Evolutionary conservation across 345 rosid genomes (phyloP), one percentile per base, ranked within the genome.

Genomic region (Eucalyptus decipiens): DNA sequence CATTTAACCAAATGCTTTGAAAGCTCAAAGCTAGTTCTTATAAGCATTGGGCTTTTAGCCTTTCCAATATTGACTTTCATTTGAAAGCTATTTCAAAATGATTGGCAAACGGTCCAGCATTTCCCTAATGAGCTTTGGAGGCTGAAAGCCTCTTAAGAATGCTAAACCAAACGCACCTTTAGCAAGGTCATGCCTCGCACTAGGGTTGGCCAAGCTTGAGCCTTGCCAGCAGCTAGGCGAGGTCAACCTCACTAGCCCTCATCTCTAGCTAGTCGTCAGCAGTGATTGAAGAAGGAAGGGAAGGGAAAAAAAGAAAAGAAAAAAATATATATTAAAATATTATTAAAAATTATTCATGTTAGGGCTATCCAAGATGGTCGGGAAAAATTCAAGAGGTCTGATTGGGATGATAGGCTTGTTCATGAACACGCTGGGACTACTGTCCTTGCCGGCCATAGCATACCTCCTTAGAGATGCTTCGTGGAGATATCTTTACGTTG

Each of bases 381-480:
- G 93, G 4, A 93, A 87, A 4, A 88, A 28, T 51, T 94, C 93
- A 94, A 91, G 97, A 14, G 96, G 94, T 4, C 88, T 90, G 85
- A 91, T 93, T 7, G 93, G 95, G 5, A 89, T 92, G 87, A 85
- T 92, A 37, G 96, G 94, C 15, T 93, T 94, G 86, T 89, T 93
- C 34, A 88, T 91, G 52, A 94, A 92, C 67, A 91, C 95, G 9
- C 47, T 94, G 72, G 98, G 97, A 30, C 90, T 93, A 60, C 76
- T 96, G 67, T 93, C 98, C 0, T 88, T 94, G 42, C 95, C 98
- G 4, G 90, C 86, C 50, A 90, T 95, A 28, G 94, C 94, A 26
- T 92, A 91, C 34, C 10, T 90, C 28, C 91, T 90, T 19, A 89
- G 88, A 81, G 87, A 88, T 60, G 89, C 89, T 43, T 92, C 96